phyloP scores from a whole-genome alignment of 2,329 filamentous ascomycete species.

The Neofusicoccum umdonicola region DNA sequence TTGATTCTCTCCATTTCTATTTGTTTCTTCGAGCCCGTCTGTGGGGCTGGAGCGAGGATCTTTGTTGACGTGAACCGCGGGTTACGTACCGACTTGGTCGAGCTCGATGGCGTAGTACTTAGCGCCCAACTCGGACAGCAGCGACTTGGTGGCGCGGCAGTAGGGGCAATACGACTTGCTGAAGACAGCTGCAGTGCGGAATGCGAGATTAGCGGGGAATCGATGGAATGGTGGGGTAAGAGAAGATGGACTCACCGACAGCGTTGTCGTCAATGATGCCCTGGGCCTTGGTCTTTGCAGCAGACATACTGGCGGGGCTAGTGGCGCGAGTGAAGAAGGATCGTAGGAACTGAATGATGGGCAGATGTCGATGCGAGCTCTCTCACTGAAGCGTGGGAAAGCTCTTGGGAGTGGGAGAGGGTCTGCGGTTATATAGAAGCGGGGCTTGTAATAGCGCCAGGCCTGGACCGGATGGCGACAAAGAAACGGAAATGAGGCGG shows the following conservation, averaged over 20 bases:
- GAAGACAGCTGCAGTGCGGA: slow-evolving; percentile 69
- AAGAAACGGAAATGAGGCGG: not conserved
- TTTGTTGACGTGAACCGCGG: not conserved
- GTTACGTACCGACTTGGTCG: slow-evolving; percentile 71
- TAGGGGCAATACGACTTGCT: slow-evolving; percentile 97
- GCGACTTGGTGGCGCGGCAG: slow-evolving; percentile 75
- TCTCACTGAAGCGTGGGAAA: not conserved
- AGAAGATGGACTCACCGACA: slow-evolving; percentile 63
- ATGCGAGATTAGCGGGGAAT: not conserved
- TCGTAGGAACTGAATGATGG: slow-evolving; percentile 66
- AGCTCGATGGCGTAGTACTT: slow-evolving; percentile 78
- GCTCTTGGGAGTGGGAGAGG: not conserved
- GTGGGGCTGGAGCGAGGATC: too few species aligned
- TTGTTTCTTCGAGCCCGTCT: too few species aligned
- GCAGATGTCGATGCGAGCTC: slow-evolving; percentile 12
- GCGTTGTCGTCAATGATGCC: slow-evolving; percentile 83
- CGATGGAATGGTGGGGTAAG: not conserved
- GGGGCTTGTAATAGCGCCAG: slow-evolving; percentile 7
- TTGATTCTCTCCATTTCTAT: not conserved
- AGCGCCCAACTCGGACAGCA: slow-evolving; percentile 67
- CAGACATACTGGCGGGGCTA: slow-evolving; percentile 70
- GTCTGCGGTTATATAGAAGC: not conserved
- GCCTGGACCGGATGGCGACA: slow-evolving; percentile 11
- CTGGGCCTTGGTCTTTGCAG: slow-evolving; percentile 80
- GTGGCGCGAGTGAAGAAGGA: slow-evolving; percentile 65